These are phyloP conservation scores for Penicillium sp. DNA, from an alignment of 2,329 filamentous ascomycete genomes.

Conservation along the genomic window DNA sequence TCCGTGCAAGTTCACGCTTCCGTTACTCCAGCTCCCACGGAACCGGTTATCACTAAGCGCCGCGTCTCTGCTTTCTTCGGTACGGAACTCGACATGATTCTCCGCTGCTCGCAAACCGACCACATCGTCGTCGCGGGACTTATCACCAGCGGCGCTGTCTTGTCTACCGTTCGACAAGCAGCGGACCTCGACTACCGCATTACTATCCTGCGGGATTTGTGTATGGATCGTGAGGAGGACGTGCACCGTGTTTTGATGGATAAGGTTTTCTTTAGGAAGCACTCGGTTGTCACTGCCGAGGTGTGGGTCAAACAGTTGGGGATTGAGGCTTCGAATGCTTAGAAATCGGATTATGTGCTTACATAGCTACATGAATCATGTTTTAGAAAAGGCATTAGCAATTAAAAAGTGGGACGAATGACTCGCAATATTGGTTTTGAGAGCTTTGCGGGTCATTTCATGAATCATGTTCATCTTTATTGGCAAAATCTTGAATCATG, in stretches of 20 bases:
- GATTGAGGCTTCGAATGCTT: too few relatives aligned
- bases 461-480: background rate
- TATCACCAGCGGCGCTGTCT: conserved; percentile 37
- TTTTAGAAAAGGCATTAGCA: too few relatives aligned
- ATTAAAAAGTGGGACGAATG: too few relatives aligned
- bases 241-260: conserved; percentile 35
- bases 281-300: conserved; percentile 24
- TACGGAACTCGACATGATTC: conserved; percentile 37
- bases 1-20: conserved; percentile 21
- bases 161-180: conserved; percentile 39
- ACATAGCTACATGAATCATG: too few relatives aligned
- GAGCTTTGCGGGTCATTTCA: background rate
- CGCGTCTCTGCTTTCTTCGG: conserved; percentile 38
- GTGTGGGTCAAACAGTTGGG: conserved; percentile 27
- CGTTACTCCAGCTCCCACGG: conserved; percentile 21
- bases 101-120: conserved; percentile 29
- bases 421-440: too few relatives aligned
- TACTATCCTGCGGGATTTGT: conserved; percentile 37
- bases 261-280: conserved; percentile 35
- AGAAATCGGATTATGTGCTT: too few relatives aligned
- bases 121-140: conserved; percentile 37
- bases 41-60: conserved; percentile 36
- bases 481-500: background rate
- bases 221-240: conserved; percentile 35
- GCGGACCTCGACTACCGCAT: conserved; percentile 39